These are phyloP conservation scores for Rhododendron vialii DNA, from an alignment of 148 eudicot species.

Conservation along the genomic window DNA sequence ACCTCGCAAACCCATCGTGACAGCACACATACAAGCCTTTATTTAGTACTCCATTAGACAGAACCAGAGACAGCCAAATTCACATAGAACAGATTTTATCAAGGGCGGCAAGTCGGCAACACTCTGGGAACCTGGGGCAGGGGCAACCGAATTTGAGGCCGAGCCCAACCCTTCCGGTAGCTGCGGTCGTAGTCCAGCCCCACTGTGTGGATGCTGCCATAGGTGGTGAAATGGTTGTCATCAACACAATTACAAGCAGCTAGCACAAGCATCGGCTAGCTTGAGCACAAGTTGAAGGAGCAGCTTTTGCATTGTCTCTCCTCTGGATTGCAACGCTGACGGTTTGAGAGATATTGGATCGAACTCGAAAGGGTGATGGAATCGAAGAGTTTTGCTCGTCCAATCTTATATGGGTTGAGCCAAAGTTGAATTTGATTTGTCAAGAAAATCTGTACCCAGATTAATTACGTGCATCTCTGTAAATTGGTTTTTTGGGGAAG, in stretches of 20 bases:
- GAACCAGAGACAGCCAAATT: neutral
- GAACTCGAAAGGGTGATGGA: no score
- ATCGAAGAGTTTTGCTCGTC: no score
- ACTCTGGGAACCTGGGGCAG: neutral
- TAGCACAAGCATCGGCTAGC: neutral
- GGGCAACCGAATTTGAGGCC: neutral
- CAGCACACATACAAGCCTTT: neutral
- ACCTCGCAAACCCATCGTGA: neutral
- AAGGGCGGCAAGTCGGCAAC: neutral
- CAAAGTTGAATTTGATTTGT: no score
- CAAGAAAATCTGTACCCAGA: no score
- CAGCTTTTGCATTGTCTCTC: neutral
- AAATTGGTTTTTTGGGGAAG: no score
- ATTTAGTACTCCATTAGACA: neutral
- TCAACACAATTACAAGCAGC: neutral
- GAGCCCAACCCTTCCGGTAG: neutral
- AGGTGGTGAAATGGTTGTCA: neutral
- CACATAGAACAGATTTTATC: neutral
- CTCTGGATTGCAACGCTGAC: neutral
- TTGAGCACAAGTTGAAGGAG: neutral
- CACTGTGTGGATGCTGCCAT: neutral
- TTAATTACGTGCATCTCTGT: no score
- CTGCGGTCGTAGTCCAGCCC: neutral
- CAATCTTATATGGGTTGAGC: no score
- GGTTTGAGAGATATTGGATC: neutral